These are phyloP conservation scores for Cryptomeria japonica DNA, from an alignment of 75 land plant species.

Conservation along the genomic window DNA sequence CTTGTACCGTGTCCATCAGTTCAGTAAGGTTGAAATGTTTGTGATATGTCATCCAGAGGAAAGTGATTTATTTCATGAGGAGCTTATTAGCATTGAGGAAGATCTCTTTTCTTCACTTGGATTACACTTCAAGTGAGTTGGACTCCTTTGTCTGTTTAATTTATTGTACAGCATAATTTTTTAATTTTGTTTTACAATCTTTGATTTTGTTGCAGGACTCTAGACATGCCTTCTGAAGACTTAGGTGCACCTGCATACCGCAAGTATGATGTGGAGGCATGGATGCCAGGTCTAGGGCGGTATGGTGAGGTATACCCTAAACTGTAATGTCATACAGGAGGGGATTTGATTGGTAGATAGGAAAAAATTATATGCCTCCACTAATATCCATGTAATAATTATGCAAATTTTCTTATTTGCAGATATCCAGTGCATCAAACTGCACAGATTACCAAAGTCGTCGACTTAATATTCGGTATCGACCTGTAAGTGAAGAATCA, in stretches of 20 bases:
- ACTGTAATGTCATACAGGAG: too few relatives aligned
- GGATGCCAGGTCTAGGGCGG: slow-evolving; percentile 98
- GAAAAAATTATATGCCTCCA: not conserved
- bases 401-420: slow-evolving; percentile 12
- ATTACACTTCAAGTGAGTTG: slow-evolving; percentile 78
- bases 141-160: not conserved
- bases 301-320: slow-evolving; percentile 87
- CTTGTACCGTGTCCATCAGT: slow-evolving; percentile 96
- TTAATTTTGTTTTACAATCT: not conserved
- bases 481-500: slow-evolving; percentile 44
- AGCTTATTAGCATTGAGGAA: slow-evolving; percentile 86
- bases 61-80: slow-evolving; percentile 83
- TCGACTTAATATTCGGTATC: slow-evolving; percentile 82
- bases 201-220: slow-evolving; percentile 53
- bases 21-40: slow-evolving; percentile 98
- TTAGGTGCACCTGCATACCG: slow-evolving; percentile 98
- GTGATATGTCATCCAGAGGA: slow-evolving; percentile 88
- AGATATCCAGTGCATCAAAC: slow-evolving; percentile 99
- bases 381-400: not conserved
- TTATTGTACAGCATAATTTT: not conserved
- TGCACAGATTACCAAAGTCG: slow-evolving; percentile 99
- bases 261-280: slow-evolving; percentile 96
- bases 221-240: slow-evolving; percentile 95
- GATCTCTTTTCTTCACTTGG: slow-evolving; percentile 86
- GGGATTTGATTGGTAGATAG: not conserved